phyloP scores from a whole-genome alignment of 2,329 filamentous ascomycete genomes.

The Dactylella cylindrospora region DNA sequence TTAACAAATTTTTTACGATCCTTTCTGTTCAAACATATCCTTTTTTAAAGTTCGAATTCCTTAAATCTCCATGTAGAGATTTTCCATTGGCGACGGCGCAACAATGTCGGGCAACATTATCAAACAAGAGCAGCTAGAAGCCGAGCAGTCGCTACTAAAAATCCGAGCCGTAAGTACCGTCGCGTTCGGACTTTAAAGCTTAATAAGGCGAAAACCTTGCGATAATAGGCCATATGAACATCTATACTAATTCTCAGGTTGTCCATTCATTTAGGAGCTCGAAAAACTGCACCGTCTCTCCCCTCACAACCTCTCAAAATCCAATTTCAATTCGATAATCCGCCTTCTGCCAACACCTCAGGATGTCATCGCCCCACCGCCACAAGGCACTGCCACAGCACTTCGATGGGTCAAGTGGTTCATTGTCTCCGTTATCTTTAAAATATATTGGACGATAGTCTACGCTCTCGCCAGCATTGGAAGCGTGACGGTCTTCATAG shows the following conservation, averaged over 20 bases:
- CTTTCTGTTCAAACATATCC: too few relatives aligned
- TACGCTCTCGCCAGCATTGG: constrained; percentile 23
- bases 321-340: constrained; percentile 14
- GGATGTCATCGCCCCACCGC: constrained; percentile 26
- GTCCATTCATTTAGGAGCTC: constrained; percentile 10
- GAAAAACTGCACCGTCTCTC: constrained; percentile 36
- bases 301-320: constrained; percentile 24
- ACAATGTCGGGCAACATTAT: constrained; percentile 14
- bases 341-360: constrained; percentile 22
- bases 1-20: too few relatives aligned
- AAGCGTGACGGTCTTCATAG: constrained; percentile 19
- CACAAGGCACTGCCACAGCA: constrained; percentile 32
- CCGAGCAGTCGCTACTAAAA: constrained; percentile 18
- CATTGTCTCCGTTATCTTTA: constrained; percentile 17
- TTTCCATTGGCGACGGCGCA: too few relatives aligned
- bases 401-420: constrained; percentile 10
- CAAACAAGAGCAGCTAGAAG: constrained; percentile 25
- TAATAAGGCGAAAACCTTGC: too few relatives aligned
- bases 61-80: too few relatives aligned
- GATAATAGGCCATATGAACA: neutral
- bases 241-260: neutral
- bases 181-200: too few relatives aligned
- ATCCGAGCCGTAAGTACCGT: constrained; percentile 15
- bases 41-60: too few relatives aligned
- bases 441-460: constrained; percentile 21